phyloP scores from a whole-genome alignment of 495 filamentous ascomycete genomes.

The Pyronema omphalodes region DNA sequence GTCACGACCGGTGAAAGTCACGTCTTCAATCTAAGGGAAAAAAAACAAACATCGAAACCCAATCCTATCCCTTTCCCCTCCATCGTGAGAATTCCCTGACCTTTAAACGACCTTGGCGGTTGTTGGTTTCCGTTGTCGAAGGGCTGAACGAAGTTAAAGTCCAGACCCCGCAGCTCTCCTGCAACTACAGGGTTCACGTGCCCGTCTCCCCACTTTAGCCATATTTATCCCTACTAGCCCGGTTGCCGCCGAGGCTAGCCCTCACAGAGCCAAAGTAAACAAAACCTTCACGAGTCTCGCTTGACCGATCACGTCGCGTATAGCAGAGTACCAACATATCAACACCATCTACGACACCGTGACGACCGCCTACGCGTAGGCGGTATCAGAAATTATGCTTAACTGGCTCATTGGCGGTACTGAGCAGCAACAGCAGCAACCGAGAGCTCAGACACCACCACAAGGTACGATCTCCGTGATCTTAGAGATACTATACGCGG shows the following conservation, averaged over 20 bases:
- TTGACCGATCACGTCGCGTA: background rate
- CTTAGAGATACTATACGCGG: conserved; percentile 20
- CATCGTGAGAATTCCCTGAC: too few relatives aligned
- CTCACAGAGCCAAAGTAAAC: background rate
- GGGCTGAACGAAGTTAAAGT: too few relatives aligned
- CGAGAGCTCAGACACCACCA: conserved; percentile 5
- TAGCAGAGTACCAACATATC: background rate
- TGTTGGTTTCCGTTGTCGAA: too few relatives aligned
- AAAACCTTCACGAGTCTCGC: background rate
- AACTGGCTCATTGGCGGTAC: conserved; percentile 27
- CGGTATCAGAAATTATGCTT: conserved; percentile 21
- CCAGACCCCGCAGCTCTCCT: too few relatives aligned
- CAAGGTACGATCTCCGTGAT: background rate
- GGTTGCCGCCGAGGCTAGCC: background rate
- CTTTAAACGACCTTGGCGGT: too few relatives aligned
- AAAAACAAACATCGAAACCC: too few relatives aligned
- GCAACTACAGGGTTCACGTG: too few relatives aligned
- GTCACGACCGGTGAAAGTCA: too few relatives aligned
- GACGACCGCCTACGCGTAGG: background rate
- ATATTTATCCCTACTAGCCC: background rate
- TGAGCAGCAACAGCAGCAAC: conserved; percentile 5
- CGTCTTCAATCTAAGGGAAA: too few relatives aligned
- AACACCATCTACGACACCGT: background rate
- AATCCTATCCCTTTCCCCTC: too few relatives aligned
- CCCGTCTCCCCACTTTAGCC: too few relatives aligned